Evolutionary conservation across 2,329 filamentous ascomycete species (phyloP).

Genomic region (Calonectria hongkongensis): DNA sequence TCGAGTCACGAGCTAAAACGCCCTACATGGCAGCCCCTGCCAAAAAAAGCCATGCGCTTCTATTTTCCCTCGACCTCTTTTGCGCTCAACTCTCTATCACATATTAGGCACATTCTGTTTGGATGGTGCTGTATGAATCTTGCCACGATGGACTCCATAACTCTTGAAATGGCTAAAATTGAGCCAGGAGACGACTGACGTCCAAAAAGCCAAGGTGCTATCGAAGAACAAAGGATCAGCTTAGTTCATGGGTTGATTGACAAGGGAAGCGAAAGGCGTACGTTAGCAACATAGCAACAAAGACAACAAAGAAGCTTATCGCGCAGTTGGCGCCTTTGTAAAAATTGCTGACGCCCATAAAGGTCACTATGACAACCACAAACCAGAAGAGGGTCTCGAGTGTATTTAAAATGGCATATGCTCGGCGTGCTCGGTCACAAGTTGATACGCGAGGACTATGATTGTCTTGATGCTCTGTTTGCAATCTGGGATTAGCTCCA

Average conservation of each 20-base stretch:
- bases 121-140: conserved; percentile 1
- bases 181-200: conserved; percentile 26
- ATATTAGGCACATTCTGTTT: not conserved
- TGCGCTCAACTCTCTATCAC: not conserved
- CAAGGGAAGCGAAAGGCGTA: not conserved
- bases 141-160: conserved; percentile 19
- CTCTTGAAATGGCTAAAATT: conserved; percentile 33
- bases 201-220: conserved; percentile 31
- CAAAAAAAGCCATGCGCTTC: not conserved
- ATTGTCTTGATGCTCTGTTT: conserved; percentile 38
- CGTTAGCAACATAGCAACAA: conserved; percentile 36
- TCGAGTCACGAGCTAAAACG: too few species aligned
- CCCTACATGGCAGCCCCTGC: not conserved
- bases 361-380: conserved; percentile 51
- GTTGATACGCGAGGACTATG: conserved; percentile 43
- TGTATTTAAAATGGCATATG: conserved; percentile 51
- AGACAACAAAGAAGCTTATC: conserved; percentile 40
- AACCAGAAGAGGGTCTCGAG: conserved; percentile 54
- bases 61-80: not conserved
- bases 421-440: conserved; percentile 54
- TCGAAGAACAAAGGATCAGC: not conserved
- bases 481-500: not conserved
- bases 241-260: not conserved
- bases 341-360: conserved; percentile 39
- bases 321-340: conserved; percentile 45